Evolutionary conservation across 768 basidiomycete genomes (phyloP).

Genomic region (Agaricus subrufescens): DNA sequence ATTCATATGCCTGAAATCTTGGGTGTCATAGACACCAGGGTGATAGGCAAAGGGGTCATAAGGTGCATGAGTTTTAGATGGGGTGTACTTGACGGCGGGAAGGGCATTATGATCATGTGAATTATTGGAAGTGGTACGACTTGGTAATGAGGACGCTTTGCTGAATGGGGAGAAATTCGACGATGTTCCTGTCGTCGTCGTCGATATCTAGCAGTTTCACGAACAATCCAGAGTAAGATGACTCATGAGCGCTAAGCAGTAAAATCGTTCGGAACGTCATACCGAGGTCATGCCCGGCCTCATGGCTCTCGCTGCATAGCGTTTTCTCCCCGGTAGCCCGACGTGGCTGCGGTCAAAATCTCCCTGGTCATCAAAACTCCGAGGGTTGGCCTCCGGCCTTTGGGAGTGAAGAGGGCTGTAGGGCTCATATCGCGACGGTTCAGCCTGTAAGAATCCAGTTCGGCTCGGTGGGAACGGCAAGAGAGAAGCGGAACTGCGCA

Average conservation of each 20-base stretch:
- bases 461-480: background rate
- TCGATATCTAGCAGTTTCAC: background rate
- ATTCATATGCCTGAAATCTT: background rate
- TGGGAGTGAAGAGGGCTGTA: too few relatives aligned
- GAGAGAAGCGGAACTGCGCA: background rate
- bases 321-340: background rate
- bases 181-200: background rate
- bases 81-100: background rate
- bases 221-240: too few relatives aligned
- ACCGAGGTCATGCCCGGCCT: background rate
- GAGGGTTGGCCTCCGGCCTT: background rate
- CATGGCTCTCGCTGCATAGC: background rate
- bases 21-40: background rate
- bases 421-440: too few relatives aligned
- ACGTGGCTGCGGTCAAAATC: background rate
- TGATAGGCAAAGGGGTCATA: background rate
- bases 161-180: background rate
- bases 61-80: background rate
- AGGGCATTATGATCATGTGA: background rate
- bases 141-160: constrained; percentile 2
- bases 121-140: background rate
- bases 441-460: too few relatives aligned
- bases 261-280: background rate
- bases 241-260: background rate
- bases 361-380: background rate